phyloP scores from a whole-genome alignment of 495 filamentous ascomycete species.

The Xylaria flabelliformis region DNA sequence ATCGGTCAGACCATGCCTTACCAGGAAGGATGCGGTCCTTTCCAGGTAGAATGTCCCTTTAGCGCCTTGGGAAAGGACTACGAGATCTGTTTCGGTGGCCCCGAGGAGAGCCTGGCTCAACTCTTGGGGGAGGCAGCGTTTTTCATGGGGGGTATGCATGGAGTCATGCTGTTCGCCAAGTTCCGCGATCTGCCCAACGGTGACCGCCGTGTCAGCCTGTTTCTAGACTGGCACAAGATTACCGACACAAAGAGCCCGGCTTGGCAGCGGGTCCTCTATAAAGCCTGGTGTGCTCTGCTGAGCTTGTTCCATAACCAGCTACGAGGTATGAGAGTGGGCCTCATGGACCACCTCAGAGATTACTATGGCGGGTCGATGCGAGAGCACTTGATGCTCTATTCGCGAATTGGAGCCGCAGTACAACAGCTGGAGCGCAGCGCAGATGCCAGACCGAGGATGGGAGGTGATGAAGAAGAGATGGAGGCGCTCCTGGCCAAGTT shows the following conservation, averaged over 20 bases:
- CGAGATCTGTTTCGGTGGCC: neutral
- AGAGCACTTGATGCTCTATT: neutral
- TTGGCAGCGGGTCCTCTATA: neutral
- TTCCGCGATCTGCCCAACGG: neutral
- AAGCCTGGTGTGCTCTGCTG: slow-evolving; percentile 9
- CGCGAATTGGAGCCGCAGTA: neutral
- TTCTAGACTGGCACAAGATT: slow-evolving; percentile 1
- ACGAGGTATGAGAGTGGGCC: neutral
- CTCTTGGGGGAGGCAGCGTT: neutral
- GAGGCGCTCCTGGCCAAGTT: neutral
- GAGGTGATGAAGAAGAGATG: neutral
- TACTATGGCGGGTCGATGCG: neutral
- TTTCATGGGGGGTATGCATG: neutral
- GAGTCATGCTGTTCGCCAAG: neutral
- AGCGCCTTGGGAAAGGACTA: neutral
- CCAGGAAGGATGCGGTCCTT: neutral
- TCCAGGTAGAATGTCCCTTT: neutral
- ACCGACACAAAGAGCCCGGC: neutral
- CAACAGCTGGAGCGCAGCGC: neutral
- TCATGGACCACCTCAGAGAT: neutral
- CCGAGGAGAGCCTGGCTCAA: neutral
- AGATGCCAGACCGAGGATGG: neutral
- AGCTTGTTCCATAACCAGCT: neutral
- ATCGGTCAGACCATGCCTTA: neutral
- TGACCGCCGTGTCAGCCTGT: neutral